phyloP scores from a whole-genome alignment of 1,284 basidiomycete genomes.

The Wallemia ichthyophaga region DNA sequence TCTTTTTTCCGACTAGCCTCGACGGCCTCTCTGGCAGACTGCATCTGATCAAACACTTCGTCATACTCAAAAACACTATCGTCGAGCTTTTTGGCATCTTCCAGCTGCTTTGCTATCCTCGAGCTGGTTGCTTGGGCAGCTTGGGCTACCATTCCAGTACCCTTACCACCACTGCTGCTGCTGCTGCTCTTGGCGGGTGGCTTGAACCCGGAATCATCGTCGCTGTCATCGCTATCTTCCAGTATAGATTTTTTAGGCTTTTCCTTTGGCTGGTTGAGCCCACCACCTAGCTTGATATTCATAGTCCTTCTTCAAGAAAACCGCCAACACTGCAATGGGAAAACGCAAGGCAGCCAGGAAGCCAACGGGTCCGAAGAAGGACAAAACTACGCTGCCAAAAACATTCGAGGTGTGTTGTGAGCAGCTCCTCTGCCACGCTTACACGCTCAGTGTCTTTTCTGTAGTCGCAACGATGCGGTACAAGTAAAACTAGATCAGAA shows the following conservation, averaged over 20 bases:
- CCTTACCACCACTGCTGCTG: constrained; percentile 16
- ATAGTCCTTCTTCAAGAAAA: constrained; percentile 13
- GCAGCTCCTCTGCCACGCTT: not conserved
- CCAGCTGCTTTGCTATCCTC: not conserved
- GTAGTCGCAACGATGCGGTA: not conserved
- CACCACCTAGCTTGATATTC: constrained; percentile 23
- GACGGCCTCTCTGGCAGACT: constrained; percentile 42
- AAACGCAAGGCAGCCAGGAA: not conserved
- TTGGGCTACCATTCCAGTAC: not conserved
- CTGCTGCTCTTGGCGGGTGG: constrained; percentile 27
- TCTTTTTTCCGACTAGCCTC: constrained; percentile 44
- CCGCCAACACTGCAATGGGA: constrained; percentile 10
- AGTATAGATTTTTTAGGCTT: not conserved
- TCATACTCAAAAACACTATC: constrained; percentile 79
- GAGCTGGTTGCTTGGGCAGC: not conserved
- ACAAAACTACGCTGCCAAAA: not conserved
- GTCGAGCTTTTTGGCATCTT: constrained; percentile 45
- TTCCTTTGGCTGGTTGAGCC: not conserved
- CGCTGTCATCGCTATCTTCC: constrained; percentile 13
- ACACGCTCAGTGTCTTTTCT: not conserved
- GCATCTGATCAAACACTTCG: constrained; percentile 84
- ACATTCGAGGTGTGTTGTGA: not conserved
- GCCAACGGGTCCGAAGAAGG: not conserved
- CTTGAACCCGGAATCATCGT: constrained; percentile 15
- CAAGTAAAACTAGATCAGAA: not conserved